These are phyloP conservation scores for Xylaria digitata DNA, from an alignment of 2,329 filamentous ascomycete genomes.

Conservation along the genomic window DNA sequence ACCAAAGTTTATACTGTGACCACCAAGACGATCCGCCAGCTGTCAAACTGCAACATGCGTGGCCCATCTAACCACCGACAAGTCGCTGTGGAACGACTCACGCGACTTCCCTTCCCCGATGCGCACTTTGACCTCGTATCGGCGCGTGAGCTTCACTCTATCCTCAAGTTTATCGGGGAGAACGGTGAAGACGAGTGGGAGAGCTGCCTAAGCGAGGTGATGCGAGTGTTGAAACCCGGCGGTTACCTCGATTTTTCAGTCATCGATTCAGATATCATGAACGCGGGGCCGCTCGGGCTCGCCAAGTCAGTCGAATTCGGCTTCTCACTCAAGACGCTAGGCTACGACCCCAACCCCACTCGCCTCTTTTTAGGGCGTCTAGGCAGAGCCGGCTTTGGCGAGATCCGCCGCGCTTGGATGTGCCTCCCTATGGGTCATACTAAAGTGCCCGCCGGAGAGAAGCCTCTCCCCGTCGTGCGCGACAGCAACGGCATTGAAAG, in stretches of 20 bases:
- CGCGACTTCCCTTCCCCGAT: slow-evolving; percentile 84
- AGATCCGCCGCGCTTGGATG: slow-evolving; percentile 87
- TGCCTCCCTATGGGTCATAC: slow-evolving; percentile 81
- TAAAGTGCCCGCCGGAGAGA: slow-evolving; percentile 55
- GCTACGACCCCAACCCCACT: slow-evolving; percentile 88
- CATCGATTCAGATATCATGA: slow-evolving; percentile 90
- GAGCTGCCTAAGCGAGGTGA: slow-evolving; percentile 83
- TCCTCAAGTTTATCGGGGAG: slow-evolving; percentile 78
- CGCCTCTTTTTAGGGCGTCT: slow-evolving; percentile 83
- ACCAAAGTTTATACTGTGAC: slow-evolving; percentile 89
- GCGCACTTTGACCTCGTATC: slow-evolving; percentile 92
- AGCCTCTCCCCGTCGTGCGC: slow-evolving; percentile 49
- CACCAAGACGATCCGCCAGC: slow-evolving; percentile 75
- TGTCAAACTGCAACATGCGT: slow-evolving; percentile 78
- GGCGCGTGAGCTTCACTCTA: slow-evolving; percentile 84
- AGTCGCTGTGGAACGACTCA: slow-evolving; percentile 80
- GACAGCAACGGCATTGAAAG: slow-evolving; percentile 54
- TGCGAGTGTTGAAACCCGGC: slow-evolving; percentile 90
- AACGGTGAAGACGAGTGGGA: slow-evolving; percentile 87
- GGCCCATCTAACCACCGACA: slow-evolving; percentile 90
- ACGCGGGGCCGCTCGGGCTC: slow-evolving; percentile 80
- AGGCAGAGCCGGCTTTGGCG: slow-evolving; percentile 78
- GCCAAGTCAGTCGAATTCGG: slow-evolving; percentile 92
- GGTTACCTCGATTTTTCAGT: slow-evolving; percentile 92
- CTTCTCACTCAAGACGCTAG: slow-evolving; percentile 86